A percentile compares a stretch with the other conserved stretches of the same genome.
phyloP scores from a whole-genome alignment of 495 filamentous ascomycete species.

The Xylaria grammica region DNA sequence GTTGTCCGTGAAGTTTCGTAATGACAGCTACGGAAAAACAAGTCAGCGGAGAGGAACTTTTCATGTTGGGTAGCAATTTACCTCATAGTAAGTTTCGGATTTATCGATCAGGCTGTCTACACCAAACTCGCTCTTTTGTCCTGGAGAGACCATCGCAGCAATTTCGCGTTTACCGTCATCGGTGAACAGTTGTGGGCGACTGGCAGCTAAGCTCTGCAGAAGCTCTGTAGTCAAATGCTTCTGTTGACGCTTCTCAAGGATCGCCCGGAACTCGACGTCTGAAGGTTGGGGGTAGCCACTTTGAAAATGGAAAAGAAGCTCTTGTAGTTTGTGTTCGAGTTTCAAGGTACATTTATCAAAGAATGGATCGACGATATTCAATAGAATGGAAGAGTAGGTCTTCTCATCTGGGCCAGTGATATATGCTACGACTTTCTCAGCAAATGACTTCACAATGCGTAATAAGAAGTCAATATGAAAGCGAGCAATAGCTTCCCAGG shows the following conservation, averaged over 20 bases:
- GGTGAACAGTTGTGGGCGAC: constrained; percentile 25
- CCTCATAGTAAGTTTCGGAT: constrained; percentile 45
- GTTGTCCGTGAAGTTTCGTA: constrained; percentile 43
- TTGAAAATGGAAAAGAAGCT: constrained; percentile 45
- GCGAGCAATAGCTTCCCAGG: constrained; percentile 39
- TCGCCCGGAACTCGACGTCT: constrained; percentile 33
- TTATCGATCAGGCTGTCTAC: constrained; percentile 41
- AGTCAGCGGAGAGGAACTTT: constrained; percentile 10
- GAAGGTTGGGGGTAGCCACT: constrained; percentile 34
- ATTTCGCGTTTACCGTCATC: constrained; percentile 13
- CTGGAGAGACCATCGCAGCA: background rate
- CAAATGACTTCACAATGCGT: constrained; percentile 31
- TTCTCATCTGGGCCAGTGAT: constrained; percentile 32
- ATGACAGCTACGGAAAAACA: constrained; percentile 36
- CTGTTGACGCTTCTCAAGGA: constrained; percentile 11
- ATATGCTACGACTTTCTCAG: constrained; percentile 36
- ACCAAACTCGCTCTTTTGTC: constrained; percentile 31
- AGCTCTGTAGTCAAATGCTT: constrained; percentile 14
- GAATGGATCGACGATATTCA: constrained; percentile 40
- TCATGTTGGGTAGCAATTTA: constrained; percentile 1
- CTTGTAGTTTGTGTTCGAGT: constrained; percentile 42
- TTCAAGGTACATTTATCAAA: constrained; percentile 38
- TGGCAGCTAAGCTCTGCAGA: constrained; percentile 26
- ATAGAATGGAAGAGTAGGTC: constrained; percentile 35
- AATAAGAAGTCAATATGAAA: constrained; percentile 35